These are phyloP conservation scores for Cyberlindnera galapagoensis DNA, from an alignment of 805 yeast species.

Conservation along the genomic window DNA sequence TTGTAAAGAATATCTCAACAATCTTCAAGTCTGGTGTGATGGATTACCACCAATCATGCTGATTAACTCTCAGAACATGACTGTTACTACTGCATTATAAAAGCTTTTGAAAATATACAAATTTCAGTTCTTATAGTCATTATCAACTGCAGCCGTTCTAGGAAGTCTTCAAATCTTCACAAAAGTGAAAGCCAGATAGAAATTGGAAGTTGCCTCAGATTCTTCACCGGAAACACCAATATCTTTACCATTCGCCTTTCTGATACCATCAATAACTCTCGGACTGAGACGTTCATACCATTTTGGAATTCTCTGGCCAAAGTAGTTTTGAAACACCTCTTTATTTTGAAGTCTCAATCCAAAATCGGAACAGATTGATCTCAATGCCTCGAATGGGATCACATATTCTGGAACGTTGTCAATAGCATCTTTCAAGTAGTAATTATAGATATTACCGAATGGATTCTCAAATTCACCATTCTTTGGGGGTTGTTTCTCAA, in stretches of 20 bases:
- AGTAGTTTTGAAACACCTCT: conserved; percentile 75
- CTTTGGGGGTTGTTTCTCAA: conserved; percentile 71
- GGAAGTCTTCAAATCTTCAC: no score
- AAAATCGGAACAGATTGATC: conserved; percentile 79
- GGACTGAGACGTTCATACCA: conserved; percentile 55
- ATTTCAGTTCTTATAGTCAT: no score
- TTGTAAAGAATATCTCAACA: conserved; percentile 67
- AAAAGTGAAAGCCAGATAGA: conserved; percentile 79
- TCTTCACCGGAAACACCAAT: conserved; percentile 87
- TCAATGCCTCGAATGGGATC: conserved; percentile 85
- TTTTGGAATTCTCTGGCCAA: conserved; percentile 68
- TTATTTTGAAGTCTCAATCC: conserved; percentile 66
- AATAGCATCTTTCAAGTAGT: conserved; percentile 84
- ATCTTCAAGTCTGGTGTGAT: conserved; percentile 73
- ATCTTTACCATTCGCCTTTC: conserved; percentile 57
- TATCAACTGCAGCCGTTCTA: no score
- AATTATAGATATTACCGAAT: conserved; percentile 79
- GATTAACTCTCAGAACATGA: conserved; percentile 88
- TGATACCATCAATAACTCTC: conserved; percentile 59
- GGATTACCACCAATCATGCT: conserved; percentile 78
- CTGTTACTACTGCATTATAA: conserved; percentile 88
- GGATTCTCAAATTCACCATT: conserved; percentile 70
- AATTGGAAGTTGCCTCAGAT: conserved; percentile 71
- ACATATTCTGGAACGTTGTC: conserved; percentile 96
- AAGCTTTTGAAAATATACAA: no score